These are phyloP conservation scores for Ceratocystis colombiana DNA, from an alignment of 2,329 filamentous ascomycete species.

Conservation along the genomic window DNA sequence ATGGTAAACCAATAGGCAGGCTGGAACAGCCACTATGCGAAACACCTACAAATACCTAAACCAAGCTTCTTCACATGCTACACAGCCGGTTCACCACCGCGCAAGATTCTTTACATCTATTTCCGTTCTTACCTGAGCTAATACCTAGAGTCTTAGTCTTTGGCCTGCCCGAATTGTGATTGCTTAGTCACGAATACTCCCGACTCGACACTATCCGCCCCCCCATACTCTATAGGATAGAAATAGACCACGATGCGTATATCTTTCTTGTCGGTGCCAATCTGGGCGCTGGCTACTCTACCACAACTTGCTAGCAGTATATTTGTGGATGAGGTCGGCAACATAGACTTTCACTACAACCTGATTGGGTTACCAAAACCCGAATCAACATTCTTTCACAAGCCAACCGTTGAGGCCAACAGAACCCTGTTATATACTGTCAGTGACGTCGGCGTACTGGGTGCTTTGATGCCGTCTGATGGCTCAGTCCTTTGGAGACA, in stretches of 20 bases:
- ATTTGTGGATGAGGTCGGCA: conserved; percentile 81
- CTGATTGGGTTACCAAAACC: conserved; percentile 73
- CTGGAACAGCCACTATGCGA: conserved; percentile 6
- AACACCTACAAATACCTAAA: neutral
- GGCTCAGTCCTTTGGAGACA: conserved; percentile 84
- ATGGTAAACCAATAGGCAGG: neutral
- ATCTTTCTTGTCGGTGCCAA: neutral
- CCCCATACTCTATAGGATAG: neutral
- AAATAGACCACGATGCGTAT: conserved; percentile 15
- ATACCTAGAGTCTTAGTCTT: neutral
- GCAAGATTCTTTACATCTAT: neutral
- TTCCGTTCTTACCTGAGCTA: neutral
- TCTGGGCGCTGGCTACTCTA: conserved; percentile 35
- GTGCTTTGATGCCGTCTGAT: conserved; percentile 79
- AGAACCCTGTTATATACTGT: conserved; percentile 86
- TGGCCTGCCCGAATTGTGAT: neutral
- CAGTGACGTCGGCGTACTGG: conserved; percentile 72
- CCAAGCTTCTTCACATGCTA: conserved; percentile 12
- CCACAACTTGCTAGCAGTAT: conserved; percentile 48
- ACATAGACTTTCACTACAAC: conserved; percentile 86
- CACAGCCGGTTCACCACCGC: neutral
- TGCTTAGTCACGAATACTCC: neutral
- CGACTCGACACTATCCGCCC: conserved; percentile 2
- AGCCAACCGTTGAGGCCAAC: conserved; percentile 67
- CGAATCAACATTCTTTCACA: conserved; percentile 89